phyloP scores from a whole-genome alignment of 495 filamentous ascomycete species.

The Penicillium bialowiezense region DNA sequence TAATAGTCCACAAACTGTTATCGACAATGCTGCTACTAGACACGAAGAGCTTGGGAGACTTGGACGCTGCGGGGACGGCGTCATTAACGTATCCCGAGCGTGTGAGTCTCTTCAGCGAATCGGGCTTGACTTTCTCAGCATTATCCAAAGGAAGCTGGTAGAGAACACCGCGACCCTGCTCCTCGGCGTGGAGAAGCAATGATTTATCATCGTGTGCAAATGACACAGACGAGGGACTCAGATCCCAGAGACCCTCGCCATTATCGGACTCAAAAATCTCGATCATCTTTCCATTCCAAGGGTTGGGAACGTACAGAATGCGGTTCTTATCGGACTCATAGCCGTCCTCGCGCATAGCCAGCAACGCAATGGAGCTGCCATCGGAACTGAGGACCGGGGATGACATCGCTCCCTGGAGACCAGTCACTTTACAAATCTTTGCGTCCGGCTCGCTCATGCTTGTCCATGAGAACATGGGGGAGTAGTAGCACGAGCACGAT shows the following conservation, averaged over 20 bases:
- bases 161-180: conserved; percentile 59
- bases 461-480: conserved; percentile 58
- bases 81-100: conserved; percentile 59
- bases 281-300: conserved; percentile 52
- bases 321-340: conserved; percentile 90
- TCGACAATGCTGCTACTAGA: conserved; percentile 66
- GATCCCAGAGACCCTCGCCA: conserved; percentile 64
- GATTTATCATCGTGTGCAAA: conserved; percentile 65
- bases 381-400: conserved; percentile 74
- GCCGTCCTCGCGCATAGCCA: conserved; percentile 72
- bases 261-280: conserved; percentile 63
- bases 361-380: conserved; percentile 72
- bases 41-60: conserved; percentile 56
- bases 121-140: conserved; percentile 48
- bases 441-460: conserved; percentile 47
- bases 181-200: conserved; percentile 65
- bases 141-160: conserved; percentile 59
- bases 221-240: conserved; percentile 60
- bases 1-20: conserved; percentile 62
- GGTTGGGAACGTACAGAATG: conserved; percentile 63
- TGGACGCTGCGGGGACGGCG: conserved; percentile 48
- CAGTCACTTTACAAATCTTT: conserved; percentile 35
- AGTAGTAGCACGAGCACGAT: conserved; percentile 61
- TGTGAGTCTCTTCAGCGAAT: conserved; percentile 55
- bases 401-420: conserved; percentile 67